Percentiles rank a stretch among this genome's conserved stretches.
phyloP scores from a whole-genome alignment of 139 green algal genomes.

The Spirogloea muscicola region DNA sequence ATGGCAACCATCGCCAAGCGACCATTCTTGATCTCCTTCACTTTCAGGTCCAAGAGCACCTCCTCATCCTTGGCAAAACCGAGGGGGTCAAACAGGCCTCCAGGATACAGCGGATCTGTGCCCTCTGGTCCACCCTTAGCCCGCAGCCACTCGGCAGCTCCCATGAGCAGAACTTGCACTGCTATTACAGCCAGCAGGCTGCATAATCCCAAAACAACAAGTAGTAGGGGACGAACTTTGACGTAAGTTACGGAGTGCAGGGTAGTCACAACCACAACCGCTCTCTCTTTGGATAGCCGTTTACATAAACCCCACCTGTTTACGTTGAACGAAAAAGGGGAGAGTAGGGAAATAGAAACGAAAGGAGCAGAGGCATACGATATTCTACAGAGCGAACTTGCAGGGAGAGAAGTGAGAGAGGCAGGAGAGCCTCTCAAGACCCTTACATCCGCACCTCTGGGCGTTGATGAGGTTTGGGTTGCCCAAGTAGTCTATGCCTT shows the following conservation, averaged over 20 bases:
- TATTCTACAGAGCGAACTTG: no score
- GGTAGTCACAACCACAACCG: no score
- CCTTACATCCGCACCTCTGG: conserved; percentile 79
- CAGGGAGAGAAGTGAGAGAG: conserved; percentile 75
- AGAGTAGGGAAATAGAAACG: no score
- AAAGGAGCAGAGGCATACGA: no score
- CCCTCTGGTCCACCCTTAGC: conserved; percentile 51
- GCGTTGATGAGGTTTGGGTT: conserved; percentile 75
- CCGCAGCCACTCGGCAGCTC: conserved; percentile 49
- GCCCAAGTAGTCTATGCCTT: conserved; percentile 74
- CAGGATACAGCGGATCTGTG: conserved; percentile 63
- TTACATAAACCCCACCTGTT: no score
- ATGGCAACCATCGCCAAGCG: conserved; percentile 82
- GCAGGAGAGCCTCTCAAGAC: no score
- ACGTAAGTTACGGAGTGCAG: no score
- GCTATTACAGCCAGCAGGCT: conserved; percentile 82
- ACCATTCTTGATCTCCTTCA: conserved; percentile 74
- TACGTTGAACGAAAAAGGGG: no score
- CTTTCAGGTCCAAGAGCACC: conserved; percentile 71
- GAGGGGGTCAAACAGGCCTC: conserved; percentile 77
- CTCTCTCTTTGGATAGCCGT: no score
- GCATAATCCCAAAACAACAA: no score
- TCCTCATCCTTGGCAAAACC: conserved; percentile 80
- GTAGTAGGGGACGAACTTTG: no score
- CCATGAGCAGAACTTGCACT: conserved; percentile 76